Conservation (phyloP, 306 rosid genomes). For the Clitoria ternatea region DNA sequence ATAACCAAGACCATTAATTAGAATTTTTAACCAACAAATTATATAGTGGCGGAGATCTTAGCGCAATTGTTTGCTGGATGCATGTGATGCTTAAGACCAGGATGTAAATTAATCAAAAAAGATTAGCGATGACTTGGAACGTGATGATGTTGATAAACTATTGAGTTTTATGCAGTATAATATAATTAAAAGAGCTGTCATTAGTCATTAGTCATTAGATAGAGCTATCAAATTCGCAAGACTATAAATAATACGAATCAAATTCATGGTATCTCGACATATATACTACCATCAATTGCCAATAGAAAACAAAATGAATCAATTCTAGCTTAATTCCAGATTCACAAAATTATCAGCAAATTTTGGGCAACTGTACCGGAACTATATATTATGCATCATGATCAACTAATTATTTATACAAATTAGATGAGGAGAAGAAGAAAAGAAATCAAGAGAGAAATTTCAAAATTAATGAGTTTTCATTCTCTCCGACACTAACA, state of each 20-base stretch:
- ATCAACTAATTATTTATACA: constrained; percentile 50
- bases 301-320: background rate
- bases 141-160: constrained; percentile 14
- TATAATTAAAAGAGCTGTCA: constrained; percentile 27
- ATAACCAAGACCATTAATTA: no score
- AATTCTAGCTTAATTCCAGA: background rate
- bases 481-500: constrained; percentile 24
- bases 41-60: background rate
- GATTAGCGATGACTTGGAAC: background rate
- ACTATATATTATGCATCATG: constrained; percentile 40
- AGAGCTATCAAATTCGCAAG: constrained; percentile 21
- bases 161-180: background rate
- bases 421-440: constrained; percentile 26
- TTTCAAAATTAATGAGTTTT: constrained; percentile 24
- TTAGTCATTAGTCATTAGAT: no score
- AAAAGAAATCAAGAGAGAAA: constrained; percentile 16
- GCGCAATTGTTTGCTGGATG: constrained; percentile 12
- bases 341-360: background rate
- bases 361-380: constrained; percentile 56
- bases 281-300: background rate
- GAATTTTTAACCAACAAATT: no score
- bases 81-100: constrained; percentile 34
- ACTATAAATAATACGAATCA: background rate
- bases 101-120: background rate
- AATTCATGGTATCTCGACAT: constrained; percentile 5